Percentiles rank a stretch among this genome's conserved stretches.
These are phyloP conservation scores for Picochlorum sp. DNA, from an alignment of 139 green algal species.

Conservation along the genomic window DNA sequence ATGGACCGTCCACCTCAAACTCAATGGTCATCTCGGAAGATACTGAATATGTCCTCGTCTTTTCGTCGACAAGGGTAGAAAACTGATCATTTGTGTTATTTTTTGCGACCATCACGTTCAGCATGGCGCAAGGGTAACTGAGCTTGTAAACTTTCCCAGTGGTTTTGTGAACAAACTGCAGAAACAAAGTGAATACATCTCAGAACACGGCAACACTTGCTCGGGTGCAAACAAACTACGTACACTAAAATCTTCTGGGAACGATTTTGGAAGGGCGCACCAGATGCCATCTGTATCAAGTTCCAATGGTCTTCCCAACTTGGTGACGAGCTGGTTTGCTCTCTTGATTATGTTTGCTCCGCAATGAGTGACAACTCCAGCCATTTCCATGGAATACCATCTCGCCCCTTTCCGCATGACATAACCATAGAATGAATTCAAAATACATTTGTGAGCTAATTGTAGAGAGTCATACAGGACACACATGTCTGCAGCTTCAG, in stretches of 20 bases:
- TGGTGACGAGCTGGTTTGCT: conserved; percentile 59
- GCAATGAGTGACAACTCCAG: conserved; percentile 93
- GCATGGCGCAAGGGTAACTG: conserved; percentile 92
- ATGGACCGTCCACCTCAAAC: conserved; percentile 93
- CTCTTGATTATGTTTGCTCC: conserved; percentile 93
- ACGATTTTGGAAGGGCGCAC: conserved; percentile 82
- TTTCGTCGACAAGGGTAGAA: conserved; percentile 49
- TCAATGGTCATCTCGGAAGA: conserved; percentile 92
- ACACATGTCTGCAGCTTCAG: conserved; percentile 76
- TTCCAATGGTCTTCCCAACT: conserved; percentile 85
- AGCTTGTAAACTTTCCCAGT: conserved; percentile 67
- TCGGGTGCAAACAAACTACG: neutral
- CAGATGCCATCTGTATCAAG: conserved; percentile 99
- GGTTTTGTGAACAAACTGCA: conserved; percentile 4
- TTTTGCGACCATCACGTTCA: conserved; percentile 92
- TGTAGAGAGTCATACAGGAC: conserved; percentile 91
- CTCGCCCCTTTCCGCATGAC: conserved; percentile 89
- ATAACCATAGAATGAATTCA: conserved; percentile 97
- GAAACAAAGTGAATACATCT: neutral
- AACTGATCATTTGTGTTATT: conserved; percentile 97
- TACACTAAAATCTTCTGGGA: conserved; percentile 92
- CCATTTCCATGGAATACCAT: conserved; percentile 99
- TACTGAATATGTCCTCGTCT: conserved; percentile 51
- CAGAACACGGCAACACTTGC: neutral
- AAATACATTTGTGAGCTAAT: conserved; percentile 99